These are phyloP conservation scores for Gymnopus androsaceus DNA, from an alignment of 1,284 basidiomycete species.

Conservation along the genomic window DNA sequence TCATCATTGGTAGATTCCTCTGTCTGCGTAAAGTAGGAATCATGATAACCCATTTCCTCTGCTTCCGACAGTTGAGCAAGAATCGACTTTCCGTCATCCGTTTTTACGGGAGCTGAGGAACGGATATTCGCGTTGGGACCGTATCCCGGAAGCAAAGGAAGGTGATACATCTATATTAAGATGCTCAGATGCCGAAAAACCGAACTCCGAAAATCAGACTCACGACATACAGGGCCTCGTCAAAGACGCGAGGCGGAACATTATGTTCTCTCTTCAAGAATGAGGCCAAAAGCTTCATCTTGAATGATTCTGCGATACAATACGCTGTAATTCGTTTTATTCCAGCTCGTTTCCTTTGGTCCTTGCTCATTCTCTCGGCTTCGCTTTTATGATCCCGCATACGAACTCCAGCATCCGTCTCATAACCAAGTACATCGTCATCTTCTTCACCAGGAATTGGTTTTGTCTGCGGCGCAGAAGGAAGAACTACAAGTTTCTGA, in stretches of 20 bases:
- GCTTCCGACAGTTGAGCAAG: conserved; percentile 78
- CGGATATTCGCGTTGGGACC: conserved; percentile 83
- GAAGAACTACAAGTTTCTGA: conserved; percentile 89
- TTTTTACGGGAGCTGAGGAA: conserved; percentile 72
- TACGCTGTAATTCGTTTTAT: conserved; percentile 84
- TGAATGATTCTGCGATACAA: conserved; percentile 81
- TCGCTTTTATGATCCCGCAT: conserved; percentile 74
- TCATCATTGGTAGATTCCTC: conserved; percentile 38
- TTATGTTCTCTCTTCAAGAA: conserved; percentile 95
- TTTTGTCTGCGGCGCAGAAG: conserved; percentile 88
- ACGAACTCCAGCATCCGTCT: conserved; percentile 55
- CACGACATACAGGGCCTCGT: conserved; percentile 91
- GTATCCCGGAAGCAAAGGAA: conserved; percentile 91
- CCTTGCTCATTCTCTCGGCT: conserved; percentile 80
- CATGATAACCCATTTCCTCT: conserved; percentile 89
- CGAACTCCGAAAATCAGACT: conserved; percentile 35
- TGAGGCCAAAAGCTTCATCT: conserved; percentile 77
- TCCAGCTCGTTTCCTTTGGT: conserved; percentile 73
- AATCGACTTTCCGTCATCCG: conserved; percentile 60
- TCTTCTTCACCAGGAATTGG: conserved; percentile 62
- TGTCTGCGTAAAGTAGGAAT: conserved; percentile 70
- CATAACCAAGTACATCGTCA: conserved; percentile 54
- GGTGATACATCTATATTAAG: conserved; percentile 75
- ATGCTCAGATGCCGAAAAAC: conserved; percentile 2
- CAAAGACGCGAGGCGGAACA: conserved; percentile 85